phyloP scores from a whole-genome alignment of 2,329 filamentous ascomycete genomes.

The Shiraia bambusicola region DNA sequence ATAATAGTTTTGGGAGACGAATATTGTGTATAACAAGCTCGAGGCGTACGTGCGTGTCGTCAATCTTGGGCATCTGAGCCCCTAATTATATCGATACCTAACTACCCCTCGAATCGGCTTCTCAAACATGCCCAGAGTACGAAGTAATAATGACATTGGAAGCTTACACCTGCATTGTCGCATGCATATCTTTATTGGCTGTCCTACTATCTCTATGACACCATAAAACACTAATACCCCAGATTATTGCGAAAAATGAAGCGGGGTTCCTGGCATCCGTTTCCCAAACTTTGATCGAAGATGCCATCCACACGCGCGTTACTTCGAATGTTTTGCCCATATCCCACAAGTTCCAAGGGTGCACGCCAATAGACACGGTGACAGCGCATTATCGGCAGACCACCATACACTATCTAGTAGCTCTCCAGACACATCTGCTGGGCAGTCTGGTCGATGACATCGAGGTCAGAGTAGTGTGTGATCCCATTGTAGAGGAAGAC shows the following conservation, averaged over 20 bases:
- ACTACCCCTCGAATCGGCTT: too few species aligned
- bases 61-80: too few species aligned
- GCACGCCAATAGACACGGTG: conserved; percentile 39
- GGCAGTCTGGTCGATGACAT: conserved; percentile 47
- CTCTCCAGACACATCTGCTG: conserved; percentile 44
- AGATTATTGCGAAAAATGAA: conserved; percentile 17
- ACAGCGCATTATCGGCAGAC: conserved; percentile 43
- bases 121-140: not conserved
- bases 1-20: too few species aligned
- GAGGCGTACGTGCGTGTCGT: too few species aligned
- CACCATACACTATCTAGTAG: conserved; percentile 45
- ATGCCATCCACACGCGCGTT: conserved; percentile 13
- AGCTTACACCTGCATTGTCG: conserved; percentile 4
- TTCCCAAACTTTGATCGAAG: conserved; percentile 10
- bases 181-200: conserved; percentile 7
- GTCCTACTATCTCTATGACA: conserved; percentile 11
- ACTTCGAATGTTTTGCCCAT: conserved; percentile 18
- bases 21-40: too few species aligned
- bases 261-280: conserved; percentile 18
- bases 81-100: too few species aligned
- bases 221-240: conserved; percentile 3
- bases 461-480: conserved; percentile 46
- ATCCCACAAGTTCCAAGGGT: conserved; percentile 6
- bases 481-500: conserved; percentile 46
- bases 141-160: too few species aligned